Evolutionary conservation across 768 basidiomycete genomes (phyloP).

Genomic region (Tricholoma hemisulphureum): DNA sequence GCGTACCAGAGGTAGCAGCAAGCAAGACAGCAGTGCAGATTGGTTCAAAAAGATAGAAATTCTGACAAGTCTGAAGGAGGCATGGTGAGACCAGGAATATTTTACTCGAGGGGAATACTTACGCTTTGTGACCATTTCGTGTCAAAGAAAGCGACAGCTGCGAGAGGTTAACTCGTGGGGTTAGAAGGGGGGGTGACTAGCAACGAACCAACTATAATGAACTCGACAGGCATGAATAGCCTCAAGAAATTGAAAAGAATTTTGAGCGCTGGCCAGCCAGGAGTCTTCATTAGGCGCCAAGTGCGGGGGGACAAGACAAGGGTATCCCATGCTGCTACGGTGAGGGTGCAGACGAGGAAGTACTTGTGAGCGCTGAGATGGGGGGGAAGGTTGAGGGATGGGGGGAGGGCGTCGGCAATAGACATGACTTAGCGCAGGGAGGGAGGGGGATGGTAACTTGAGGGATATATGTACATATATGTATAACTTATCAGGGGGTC

Average conservation of each 20-base stretch:
- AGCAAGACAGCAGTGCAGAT: conserved; percentile 82
- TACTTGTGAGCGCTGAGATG: conserved; percentile 87
- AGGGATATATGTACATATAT: background rate
- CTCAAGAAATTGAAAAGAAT: conserved; percentile 68
- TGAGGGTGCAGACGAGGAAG: conserved; percentile 86
- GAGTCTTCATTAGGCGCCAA: conserved; percentile 64
- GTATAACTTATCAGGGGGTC: background rate
- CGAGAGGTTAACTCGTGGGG: conserved; percentile 7
- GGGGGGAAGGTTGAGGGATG: conserved; percentile 69
- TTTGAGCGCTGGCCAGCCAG: conserved; percentile 78
- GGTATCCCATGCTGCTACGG: conserved; percentile 87
- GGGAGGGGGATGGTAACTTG: conserved; percentile 8
- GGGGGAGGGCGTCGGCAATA: conserved; percentile 44
- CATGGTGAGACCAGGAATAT: conserved; percentile 1
- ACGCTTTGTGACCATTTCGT: conserved; percentile 62
- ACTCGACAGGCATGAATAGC: conserved; percentile 77
- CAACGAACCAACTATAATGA: conserved; percentile 63
- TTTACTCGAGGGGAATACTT: conserved; percentile 18
- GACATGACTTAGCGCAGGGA: conserved; percentile 32
- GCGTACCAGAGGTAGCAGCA: conserved; percentile 61
- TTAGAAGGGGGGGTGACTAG: background rate
- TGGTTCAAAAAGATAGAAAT: conserved; percentile 83
- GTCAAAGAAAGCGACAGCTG: conserved; percentile 83
- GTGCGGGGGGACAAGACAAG: conserved; percentile 80
- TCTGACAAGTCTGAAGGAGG: conserved; percentile 50